phyloP scores from a whole-genome alignment of 805 yeast species.

The Candida glaebosa region DNA sequence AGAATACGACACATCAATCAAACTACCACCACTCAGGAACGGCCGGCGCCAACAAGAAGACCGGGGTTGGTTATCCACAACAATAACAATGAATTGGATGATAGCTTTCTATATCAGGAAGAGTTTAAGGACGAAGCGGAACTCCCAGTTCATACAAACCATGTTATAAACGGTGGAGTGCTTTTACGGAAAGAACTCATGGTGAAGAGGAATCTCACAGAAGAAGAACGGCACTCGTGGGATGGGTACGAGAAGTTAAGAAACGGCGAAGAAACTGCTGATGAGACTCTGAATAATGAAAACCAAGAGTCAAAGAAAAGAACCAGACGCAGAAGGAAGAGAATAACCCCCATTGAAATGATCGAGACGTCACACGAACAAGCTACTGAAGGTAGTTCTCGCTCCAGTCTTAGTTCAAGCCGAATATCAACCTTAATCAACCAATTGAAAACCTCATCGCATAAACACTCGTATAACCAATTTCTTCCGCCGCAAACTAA shows the following conservation, averaged over 20 bases:
- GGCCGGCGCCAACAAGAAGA: constrained; percentile 1
- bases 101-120: constrained; percentile 22
- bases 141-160: neutral
- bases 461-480: neutral
- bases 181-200: constrained; percentile 30
- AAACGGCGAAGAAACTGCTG: constrained; percentile 9
- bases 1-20: neutral
- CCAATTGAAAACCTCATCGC: constrained; percentile 16
- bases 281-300: neutral
- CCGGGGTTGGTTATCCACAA: constrained; percentile 24
- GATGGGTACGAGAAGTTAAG: constrained; percentile 30
- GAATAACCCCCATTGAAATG: constrained; percentile 7
- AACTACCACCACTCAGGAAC: neutral
- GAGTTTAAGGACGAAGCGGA: constrained; percentile 5
- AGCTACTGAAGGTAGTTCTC: neutral
- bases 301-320: constrained; percentile 5
- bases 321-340: constrained; percentile 10
- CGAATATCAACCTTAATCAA: constrained; percentile 19
- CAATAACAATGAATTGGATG: constrained; percentile 28
- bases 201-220: constrained; percentile 23
- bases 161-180: constrained; percentile 37
- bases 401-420: constrained; percentile 5
- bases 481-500: neutral
- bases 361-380: neutral
- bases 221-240: constrained; percentile 39